Conservation (phyloP, 2,329 filamentous ascomycete species). For the Trichophaea hybrida region DNA sequence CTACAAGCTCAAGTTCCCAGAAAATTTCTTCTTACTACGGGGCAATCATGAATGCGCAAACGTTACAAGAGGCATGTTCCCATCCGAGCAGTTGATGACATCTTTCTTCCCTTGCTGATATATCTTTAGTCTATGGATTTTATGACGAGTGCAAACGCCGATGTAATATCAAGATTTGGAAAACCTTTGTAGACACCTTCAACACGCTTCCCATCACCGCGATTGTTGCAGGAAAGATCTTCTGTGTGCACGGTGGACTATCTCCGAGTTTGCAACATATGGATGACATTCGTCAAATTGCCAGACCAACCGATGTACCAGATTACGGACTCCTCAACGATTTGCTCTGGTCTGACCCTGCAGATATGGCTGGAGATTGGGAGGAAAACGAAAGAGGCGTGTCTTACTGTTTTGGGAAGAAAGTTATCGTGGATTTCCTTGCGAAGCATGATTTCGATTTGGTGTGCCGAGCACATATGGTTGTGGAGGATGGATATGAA, state of each 20-base stretch:
- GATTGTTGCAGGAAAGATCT: slow-evolving; percentile 96
- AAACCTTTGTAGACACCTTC: slow-evolving; percentile 93
- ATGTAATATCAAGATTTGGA: slow-evolving; percentile 96
- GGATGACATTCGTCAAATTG: slow-evolving; percentile 96
- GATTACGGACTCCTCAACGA: slow-evolving; percentile 94
- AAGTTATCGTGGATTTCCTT: slow-evolving; percentile 92
- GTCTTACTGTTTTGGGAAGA: slow-evolving; percentile 96
- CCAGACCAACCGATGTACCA: slow-evolving; percentile 87
- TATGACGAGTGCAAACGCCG: slow-evolving; percentile 96
- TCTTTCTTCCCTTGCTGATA: slow-evolving; percentile 1
- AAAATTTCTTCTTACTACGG: slow-evolving; percentile 90
- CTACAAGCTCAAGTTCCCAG: slow-evolving; percentile 94
- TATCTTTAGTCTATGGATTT: slow-evolving; percentile 63
- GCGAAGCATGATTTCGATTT: slow-evolving; percentile 92
- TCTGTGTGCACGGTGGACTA: slow-evolving; percentile 88
- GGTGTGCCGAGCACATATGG: slow-evolving; percentile 96
- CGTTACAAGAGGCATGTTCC: slow-evolving; percentile 49
- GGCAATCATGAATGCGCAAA: slow-evolving; percentile 97
- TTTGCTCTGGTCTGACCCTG: slow-evolving; percentile 90
- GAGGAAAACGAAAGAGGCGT: slow-evolving; percentile 94
- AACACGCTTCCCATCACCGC: slow-evolving; percentile 88
- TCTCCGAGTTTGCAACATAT: slow-evolving; percentile 88
- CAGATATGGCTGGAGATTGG: slow-evolving; percentile 97
- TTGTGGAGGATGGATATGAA: slow-evolving; percentile 96
- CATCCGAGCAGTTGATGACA: background rate